Conservation (phyloP, 164 flowering plant genomes). For the Macadamia tetraphylla region DNA sequence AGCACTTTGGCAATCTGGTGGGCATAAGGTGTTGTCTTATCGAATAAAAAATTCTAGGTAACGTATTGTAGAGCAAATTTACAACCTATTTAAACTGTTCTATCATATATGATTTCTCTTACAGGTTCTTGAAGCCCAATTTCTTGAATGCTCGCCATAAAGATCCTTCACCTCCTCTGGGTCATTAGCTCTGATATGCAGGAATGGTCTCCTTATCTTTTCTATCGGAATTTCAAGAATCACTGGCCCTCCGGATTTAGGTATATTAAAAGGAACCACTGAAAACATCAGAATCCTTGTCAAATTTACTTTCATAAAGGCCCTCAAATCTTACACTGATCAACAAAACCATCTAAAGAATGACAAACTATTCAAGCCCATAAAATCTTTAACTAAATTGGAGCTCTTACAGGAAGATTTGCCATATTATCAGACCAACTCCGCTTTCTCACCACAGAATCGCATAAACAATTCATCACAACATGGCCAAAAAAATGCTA, state of each 20-base stretch:
- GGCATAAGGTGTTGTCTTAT: too few species aligned
- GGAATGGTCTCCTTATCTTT: constrained; percentile 77
- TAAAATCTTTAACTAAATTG: background rate
- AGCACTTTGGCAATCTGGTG: too few species aligned
- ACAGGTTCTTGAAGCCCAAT: constrained; percentile 96
- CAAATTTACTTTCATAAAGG: background rate
- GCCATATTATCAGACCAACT: constrained; percentile 25
- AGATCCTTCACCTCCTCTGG: constrained; percentile 74
- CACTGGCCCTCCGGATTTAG: constrained; percentile 55
- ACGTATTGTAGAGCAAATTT: too few species aligned
- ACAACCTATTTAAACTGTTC: background rate
- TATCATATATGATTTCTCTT: background rate
- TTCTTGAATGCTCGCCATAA: constrained; percentile 79
- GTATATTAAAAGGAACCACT: constrained; percentile 25
- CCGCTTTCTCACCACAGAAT: too few species aligned
- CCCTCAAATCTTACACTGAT: background rate
- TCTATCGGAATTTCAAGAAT: constrained; percentile 77
- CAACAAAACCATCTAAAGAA: too few species aligned
- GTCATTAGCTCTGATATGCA: constrained; percentile 83
- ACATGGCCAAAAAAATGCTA: too few species aligned
- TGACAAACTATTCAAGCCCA: background rate
- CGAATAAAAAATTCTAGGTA: too few species aligned
- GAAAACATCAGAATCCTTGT: constrained; percentile 4
- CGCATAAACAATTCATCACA: too few species aligned
- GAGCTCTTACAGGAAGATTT: constrained; percentile 13